Percentiles rank a stretch among this genome's conserved stretches.
Evolutionary conservation across 176 grass and related monocot species (phyloP).

Genomic region (Triticum dicoccoides): DNA sequence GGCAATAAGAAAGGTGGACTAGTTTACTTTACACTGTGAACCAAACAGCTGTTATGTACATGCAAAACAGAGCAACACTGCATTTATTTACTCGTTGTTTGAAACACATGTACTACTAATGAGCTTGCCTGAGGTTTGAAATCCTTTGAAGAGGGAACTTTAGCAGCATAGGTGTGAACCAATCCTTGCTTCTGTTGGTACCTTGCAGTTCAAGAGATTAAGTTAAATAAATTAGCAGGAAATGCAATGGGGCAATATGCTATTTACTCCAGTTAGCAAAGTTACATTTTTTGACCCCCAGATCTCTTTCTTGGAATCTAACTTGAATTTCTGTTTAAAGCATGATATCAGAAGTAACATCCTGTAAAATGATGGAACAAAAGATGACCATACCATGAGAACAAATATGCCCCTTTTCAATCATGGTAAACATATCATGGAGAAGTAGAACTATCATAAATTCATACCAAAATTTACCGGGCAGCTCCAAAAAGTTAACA

Average conservation of each 20-base stretch:
- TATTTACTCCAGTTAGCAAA: constrained; percentile 31
- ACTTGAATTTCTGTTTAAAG: constrained; percentile 80
- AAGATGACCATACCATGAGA: constrained; percentile 22
- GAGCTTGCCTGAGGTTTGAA: constrained; percentile 62
- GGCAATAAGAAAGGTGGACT: not conserved
- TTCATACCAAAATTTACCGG: constrained; percentile 83
- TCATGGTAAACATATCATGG: not conserved
- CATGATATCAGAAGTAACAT: constrained; percentile 68
- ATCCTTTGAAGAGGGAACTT: constrained; percentile 52
- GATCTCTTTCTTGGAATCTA: constrained; percentile 69
- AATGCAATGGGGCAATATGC: constrained; percentile 23
- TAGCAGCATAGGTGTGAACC: constrained; percentile 64
- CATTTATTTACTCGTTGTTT: not conserved
- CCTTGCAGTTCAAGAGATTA: constrained; percentile 49
- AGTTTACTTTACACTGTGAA: not conserved
- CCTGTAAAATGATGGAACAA: constrained; percentile 51
- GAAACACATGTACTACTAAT: constrained; percentile 19
- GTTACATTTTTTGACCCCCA: constrained; percentile 85
- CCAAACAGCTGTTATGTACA: not conserved
- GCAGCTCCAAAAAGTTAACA: constrained; percentile 63
- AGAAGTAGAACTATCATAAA: constrained; percentile 21
- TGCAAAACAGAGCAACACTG: not conserved
- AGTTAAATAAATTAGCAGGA: constrained; percentile 32
- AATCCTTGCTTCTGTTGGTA: constrained; percentile 79
- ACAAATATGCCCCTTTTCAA: not conserved